Evolutionary conservation across 192 early-diverging fungal species (phyloP), one percentile per base, ranked within the genome.

Genomic region (Podila clonocystis): DNA sequence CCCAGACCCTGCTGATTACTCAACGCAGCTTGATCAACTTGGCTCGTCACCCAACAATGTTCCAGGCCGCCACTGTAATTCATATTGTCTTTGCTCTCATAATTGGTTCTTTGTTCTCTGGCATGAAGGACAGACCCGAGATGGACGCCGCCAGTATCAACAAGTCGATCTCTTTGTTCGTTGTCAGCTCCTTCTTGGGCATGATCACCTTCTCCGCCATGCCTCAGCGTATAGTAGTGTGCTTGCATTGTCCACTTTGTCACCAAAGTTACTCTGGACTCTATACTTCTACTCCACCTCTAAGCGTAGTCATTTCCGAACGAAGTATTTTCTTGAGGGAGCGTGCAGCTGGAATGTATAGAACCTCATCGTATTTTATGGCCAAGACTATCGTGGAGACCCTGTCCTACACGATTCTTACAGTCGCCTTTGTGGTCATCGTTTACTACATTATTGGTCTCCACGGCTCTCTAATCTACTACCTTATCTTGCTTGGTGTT

Each of bases 401-500:
- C n/a, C 36, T 67, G 19, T 72, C 67, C 2, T 65, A 69, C 50
- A 91, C 94, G 0, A 85, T 97, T 11, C 94, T 95, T 12, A 91
- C 94, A 0, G 70, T 96, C 41, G 86, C 95, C 67, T 87, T 95
- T 58, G 92, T 91, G 3, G 84, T 94, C 19, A 97, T 97, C 75
- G 87, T 88, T n/a, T 97, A 96, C 83, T 91, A 90, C 48, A 93
- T 97, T 91, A 93, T 94, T 3, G 95, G 95, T 0, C 87, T 96
- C 4, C 85, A 92, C 1, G 84, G 91, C 24, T 88, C 87, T 0
- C 70, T 84, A 24, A 50, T 68, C 26, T 91, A 93, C 50, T 90
- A 90, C 82, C 82, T 94, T n/a, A 89, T 91, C 50, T 93, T 93
- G 75, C 72, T 95, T 19, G 74, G 94, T 24, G 93, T 93, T 13